Percentiles rank a stretch among this genome's conserved stretches.
phyloP scores from a whole-genome alignment of 331 rosid genomes.

The Pyrus hybrid region DNA sequence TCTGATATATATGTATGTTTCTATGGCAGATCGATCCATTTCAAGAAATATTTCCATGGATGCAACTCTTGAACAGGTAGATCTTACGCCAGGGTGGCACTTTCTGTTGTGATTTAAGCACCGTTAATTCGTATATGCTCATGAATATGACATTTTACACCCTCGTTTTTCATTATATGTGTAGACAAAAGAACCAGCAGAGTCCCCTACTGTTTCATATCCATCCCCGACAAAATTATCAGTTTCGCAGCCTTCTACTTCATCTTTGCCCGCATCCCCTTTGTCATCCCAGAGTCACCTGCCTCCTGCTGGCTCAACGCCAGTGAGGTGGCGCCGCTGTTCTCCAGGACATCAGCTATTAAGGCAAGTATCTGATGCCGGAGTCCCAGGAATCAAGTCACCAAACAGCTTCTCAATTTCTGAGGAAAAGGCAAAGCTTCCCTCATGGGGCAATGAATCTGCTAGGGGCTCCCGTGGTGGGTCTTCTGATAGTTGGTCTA shows the following conservation, averaged over 20 bases:
- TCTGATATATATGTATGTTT: slow-evolving; percentile 22
- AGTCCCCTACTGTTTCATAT: slow-evolving; percentile 44
- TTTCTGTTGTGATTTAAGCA: not conserved
- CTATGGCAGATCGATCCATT: slow-evolving; percentile 56
- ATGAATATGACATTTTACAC: not conserved
- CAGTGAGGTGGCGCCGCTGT: slow-evolving; percentile 36
- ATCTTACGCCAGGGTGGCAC: slow-evolving; percentile 6
- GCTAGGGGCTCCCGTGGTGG: slow-evolving; percentile 48
- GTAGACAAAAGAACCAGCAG: slow-evolving; percentile 56
- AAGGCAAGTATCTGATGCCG: slow-evolving; percentile 56
- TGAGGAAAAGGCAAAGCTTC: slow-evolving; percentile 57
- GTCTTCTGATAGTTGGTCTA: slow-evolving; percentile 83
- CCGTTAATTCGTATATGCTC: not conserved
- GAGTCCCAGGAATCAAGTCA: slow-evolving; percentile 51
- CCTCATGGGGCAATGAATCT: slow-evolving; percentile 63
- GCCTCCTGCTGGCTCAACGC: slow-evolving; percentile 53
- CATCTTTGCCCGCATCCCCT: slow-evolving; percentile 56
- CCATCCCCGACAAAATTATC: slow-evolving; percentile 58
- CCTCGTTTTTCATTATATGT: slow-evolving; percentile 7
- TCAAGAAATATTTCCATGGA: slow-evolving; percentile 60
- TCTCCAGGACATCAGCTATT: slow-evolving; percentile 55
- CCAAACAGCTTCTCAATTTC: slow-evolving; percentile 44
- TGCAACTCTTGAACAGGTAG: slow-evolving; percentile 64
- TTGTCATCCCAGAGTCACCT: slow-evolving; percentile 51
- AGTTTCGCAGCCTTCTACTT: slow-evolving; percentile 55